Evolutionary conservation across 2,329 filamentous ascomycete species (phyloP).

Genomic region (Clonostachys rhizophaga): DNA sequence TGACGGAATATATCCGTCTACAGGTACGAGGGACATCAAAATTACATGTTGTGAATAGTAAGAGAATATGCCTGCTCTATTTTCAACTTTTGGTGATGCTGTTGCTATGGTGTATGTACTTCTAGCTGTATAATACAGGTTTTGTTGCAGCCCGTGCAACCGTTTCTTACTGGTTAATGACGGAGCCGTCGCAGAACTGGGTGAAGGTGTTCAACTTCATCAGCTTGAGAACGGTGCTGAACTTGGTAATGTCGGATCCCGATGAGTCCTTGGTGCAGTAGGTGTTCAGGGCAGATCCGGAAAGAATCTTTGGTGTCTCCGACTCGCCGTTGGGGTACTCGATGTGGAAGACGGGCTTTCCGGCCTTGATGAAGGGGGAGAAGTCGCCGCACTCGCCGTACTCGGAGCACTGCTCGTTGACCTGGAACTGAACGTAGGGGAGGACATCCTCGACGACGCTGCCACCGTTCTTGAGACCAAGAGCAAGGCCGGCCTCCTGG

Average conservation of each 20-base stretch:
- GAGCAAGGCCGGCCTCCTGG: constrained; percentile 46
- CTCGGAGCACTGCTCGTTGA: constrained; percentile 66
- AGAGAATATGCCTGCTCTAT: no score
- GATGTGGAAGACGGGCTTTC: constrained; percentile 69
- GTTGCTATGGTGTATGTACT: no score
- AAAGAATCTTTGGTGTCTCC: constrained; percentile 32
- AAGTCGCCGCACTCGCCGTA: constrained; percentile 56
- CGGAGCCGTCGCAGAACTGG: constrained; percentile 40
- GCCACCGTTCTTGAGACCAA: constrained; percentile 66
- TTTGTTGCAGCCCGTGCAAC: no score
- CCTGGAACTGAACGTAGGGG: constrained; percentile 54
- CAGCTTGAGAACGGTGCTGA: constrained; percentile 63
- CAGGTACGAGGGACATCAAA: no score
- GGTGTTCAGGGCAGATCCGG: constrained; percentile 23
- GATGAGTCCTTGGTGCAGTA: constrained; percentile 34
- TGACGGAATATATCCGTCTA: no score
- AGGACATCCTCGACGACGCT: constrained; percentile 47
- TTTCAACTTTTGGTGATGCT: no score
- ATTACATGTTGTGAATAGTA: no score
- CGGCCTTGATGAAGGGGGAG: constrained; percentile 48
- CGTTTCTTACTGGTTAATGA: no score
- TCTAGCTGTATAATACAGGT: no score
- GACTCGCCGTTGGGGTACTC: constrained; percentile 59
- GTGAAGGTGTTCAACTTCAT: constrained; percentile 61
- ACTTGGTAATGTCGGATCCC: constrained; percentile 37